A percentile compares a stretch with the other conserved stretches of the same genome.
These are phyloP conservation scores for Gossypium anomalum DNA, from an alignment of 345 rosid genomes.

Conservation along the genomic window DNA sequence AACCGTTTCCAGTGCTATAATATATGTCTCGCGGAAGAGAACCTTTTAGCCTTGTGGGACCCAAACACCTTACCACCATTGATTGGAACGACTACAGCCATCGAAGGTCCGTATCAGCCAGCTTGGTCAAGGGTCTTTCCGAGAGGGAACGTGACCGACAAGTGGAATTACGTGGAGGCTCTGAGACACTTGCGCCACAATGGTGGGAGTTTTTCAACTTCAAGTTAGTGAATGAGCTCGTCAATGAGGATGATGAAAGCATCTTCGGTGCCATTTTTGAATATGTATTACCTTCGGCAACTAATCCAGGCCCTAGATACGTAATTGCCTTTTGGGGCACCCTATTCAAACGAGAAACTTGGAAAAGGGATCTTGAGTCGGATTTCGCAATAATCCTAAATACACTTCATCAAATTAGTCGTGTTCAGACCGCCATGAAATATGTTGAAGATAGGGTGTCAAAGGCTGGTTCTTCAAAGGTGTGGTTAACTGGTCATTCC, in stretches of 20 bases:
- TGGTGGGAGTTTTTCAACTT: conserved; percentile 87
- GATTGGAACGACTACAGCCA: conserved; percentile 65
- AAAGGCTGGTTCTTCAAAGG: conserved; percentile 40
- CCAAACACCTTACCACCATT: neutral
- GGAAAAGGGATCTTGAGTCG: conserved; percentile 45
- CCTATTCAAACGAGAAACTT: too few relatives aligned
- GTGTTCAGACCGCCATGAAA: conserved; percentile 60
- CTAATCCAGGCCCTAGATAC: conserved; percentile 39
- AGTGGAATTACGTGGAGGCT: conserved; percentile 38
- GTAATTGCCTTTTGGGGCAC: conserved; percentile 56
- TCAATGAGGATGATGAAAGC: conserved; percentile 53
- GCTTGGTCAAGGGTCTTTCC: conserved; percentile 67
- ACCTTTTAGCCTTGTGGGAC: neutral
- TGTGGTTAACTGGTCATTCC: conserved; percentile 89
- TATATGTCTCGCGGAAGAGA: too few relatives aligned
- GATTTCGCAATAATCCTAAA: conserved; percentile 50
- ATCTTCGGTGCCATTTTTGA: conserved; percentile 76
- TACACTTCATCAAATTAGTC: conserved; percentile 53
- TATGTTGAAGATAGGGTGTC: conserved; percentile 53
- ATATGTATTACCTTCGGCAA: conserved; percentile 3
- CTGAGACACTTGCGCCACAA: conserved; percentile 52
- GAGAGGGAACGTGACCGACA: conserved; percentile 73
- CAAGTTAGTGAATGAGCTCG: conserved; percentile 40
- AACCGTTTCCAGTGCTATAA: too few relatives aligned
- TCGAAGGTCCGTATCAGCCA: conserved; percentile 62